These are phyloP conservation scores for Coprinopsis strossmayeri DNA, from an alignment of 768 basidiomycete genomes.

Conservation along the genomic window DNA sequence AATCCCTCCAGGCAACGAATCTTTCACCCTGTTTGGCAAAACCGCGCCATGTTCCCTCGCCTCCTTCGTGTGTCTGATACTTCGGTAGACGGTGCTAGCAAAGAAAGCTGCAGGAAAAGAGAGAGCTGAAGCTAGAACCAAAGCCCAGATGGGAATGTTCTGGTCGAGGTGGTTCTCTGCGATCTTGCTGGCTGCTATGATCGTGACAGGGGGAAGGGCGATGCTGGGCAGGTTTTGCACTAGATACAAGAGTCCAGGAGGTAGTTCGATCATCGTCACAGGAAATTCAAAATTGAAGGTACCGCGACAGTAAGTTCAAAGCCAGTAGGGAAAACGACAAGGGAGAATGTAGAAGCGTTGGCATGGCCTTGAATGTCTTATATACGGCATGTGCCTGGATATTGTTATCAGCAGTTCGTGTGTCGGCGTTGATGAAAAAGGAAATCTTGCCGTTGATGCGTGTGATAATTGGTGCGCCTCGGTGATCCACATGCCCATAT, in stretches of 20 bases:
- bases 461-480: too few relatives aligned
- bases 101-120: constrained; percentile 17
- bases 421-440: too few relatives aligned
- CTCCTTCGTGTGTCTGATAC: constrained; percentile 13
- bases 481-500: too few relatives aligned
- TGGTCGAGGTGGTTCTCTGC: background rate
- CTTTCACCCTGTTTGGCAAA: constrained; percentile 14
- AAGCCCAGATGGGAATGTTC: constrained; percentile 9
- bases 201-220: constrained; percentile 16
- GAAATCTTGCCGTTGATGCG: too few relatives aligned
- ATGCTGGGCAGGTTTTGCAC: constrained; percentile 15
- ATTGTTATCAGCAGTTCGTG: too few relatives aligned
- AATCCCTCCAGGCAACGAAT: constrained; percentile 16
- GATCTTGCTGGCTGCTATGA: constrained; percentile 12
- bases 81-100: constrained; percentile 10
- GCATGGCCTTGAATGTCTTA: too few relatives aligned
- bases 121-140: constrained; percentile 10
- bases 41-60: constrained; percentile 17
- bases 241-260: constrained; percentile 22
- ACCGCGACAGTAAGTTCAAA: background rate
- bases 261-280: constrained; percentile 16
- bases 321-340: background rate
- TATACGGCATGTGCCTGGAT: too few relatives aligned
- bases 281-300: background rate
- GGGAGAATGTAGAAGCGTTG: background rate